Conservation (phyloP, 2,329 filamentous ascomycete species). For the Plectosphaerella plurivora region DNA sequence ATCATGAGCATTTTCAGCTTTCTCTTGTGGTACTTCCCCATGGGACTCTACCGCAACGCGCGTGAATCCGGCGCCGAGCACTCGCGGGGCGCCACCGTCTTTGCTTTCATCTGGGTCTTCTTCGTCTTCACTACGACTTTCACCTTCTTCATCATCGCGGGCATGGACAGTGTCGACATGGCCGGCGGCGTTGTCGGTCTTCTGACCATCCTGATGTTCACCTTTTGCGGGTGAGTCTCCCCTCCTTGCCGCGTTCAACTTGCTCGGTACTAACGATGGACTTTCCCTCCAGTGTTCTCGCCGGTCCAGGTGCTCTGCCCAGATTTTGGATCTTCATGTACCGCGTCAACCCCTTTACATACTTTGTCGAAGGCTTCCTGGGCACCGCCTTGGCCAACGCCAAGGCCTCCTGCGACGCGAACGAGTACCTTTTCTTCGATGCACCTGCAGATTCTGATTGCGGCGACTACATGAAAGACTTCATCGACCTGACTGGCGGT, state of each 20-base stretch:
- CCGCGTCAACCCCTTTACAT: constrained; percentile 68
- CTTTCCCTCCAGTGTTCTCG: constrained; percentile 49
- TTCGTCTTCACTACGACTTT: constrained; percentile 65
- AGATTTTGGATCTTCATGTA: constrained; percentile 78
- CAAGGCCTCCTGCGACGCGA: constrained; percentile 53
- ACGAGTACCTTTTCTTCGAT: constrained; percentile 61
- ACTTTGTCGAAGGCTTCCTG: constrained; percentile 64
- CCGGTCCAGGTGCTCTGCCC: constrained; percentile 55
- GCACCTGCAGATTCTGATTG: constrained; percentile 52
- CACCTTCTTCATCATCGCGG: constrained; percentile 59
- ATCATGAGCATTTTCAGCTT: constrained; percentile 49
- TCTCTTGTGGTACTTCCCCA: constrained; percentile 65
- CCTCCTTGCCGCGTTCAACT: background rate
- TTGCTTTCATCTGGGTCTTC: constrained; percentile 59
- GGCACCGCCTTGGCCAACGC: constrained; percentile 60
- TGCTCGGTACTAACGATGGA: background rate
- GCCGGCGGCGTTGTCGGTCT: constrained; percentile 62
- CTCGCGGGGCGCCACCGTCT: constrained; percentile 54
- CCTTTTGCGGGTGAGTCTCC: constrained; percentile 43
- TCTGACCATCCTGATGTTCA: constrained; percentile 57
- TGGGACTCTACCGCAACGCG: constrained; percentile 58
- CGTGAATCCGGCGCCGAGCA: constrained; percentile 39
- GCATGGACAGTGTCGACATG: constrained; percentile 57
- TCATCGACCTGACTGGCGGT: constrained; percentile 41
- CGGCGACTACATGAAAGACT: constrained; percentile 46